A percentile compares a stretch with the other conserved stretches of the same genome.
Conservation (phyloP, 805 yeast genomes). For the Schizosaccharomyces octosporus region DNA sequence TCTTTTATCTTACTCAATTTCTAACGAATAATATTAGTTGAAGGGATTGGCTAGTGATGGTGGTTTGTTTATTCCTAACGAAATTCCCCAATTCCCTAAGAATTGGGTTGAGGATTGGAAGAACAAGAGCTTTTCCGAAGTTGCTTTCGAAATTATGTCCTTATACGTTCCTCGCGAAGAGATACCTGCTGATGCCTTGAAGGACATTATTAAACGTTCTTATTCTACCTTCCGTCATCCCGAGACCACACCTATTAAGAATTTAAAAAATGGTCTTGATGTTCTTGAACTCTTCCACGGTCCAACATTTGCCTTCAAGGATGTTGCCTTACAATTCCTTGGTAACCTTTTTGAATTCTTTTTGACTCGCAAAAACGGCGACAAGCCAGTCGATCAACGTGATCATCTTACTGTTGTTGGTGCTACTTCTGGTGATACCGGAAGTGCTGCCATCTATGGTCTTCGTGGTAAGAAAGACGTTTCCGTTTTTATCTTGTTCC, state of each 20-base stretch:
- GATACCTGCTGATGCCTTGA: slow-evolving; percentile 46
- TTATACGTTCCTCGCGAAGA: slow-evolving; percentile 50
- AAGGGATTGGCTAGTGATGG: slow-evolving; percentile 85
- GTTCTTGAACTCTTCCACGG: slow-evolving; percentile 91
- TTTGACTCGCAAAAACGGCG: slow-evolving; percentile 44
- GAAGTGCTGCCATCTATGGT: slow-evolving; percentile 97
- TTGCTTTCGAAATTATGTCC: slow-evolving; percentile 70
- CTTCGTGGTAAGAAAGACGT: slow-evolving; percentile 90
- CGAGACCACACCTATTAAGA: slow-evolving; percentile 63
- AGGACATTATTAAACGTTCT: slow-evolving; percentile 36
- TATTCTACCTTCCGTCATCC: slow-evolving; percentile 75
- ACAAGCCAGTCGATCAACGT: slow-evolving; percentile 20
- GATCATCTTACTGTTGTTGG: slow-evolving; percentile 88
- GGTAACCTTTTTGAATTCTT: slow-evolving; percentile 92
- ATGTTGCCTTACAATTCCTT: slow-evolving; percentile 91
- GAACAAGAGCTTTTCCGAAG: slow-evolving; percentile 51
- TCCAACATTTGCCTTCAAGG: slow-evolving; percentile 96
- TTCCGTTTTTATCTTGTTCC: slow-evolving; percentile 87
- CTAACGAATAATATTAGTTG: not conserved
- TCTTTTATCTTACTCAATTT: not conserved
- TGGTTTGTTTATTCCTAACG: slow-evolving; percentile 75
- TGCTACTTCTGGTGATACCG: slow-evolving; percentile 97
- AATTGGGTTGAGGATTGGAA: slow-evolving; percentile 44
- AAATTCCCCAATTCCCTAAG: slow-evolving; percentile 40
- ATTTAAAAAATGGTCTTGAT: slow-evolving; percentile 31